Base-by-base conservation (phyloP, 2,329 filamentous ascomycete species). In the Tolypocladium inflatum region DNA sequence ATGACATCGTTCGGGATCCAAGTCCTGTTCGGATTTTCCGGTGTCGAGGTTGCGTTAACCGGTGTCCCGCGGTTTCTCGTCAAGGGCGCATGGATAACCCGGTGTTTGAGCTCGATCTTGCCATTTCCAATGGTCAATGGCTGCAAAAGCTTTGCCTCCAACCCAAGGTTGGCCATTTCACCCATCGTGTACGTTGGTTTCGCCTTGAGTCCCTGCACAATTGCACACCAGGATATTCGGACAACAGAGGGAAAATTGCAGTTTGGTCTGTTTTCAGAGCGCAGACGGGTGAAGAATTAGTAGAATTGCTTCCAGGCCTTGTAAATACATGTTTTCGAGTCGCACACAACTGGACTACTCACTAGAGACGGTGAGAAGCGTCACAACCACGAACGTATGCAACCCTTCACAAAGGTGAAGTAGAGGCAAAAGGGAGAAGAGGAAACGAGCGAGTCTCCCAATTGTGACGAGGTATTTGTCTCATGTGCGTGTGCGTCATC, bases 1-100 rank as follows among this genome's bases (percentile, higher is more conserved):
- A 78, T 64, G 4, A 71, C 51, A n/a, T 73, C 67, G 60, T 74
- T 71, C n/a, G 75, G 70, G 69, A 77, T 68, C 71, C 79, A 83
- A 62, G 76, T 69, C 43, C 79, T 74, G 65, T 76, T 80, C 51
- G 74, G 76, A 59, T 69, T 74, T 61, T 80, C 77, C 0, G 71
- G 64, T 0, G 74, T 78, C 37, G 74, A 77, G 9, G 69, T 64
- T 15, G 69, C 61, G 13, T 72, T 73, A 42, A 75, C 56, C 4
- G 80, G 78, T 7, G 74, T 76, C 21, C 78, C 78, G 33, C 81
- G 75, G 63, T 78, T 79, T 21, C 81, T 76, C 6, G 81, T 84
- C 57, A 84, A 84, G 66, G 82, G 78, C 1, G 80, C 77, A 62
- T 78, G 66, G 51, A 80, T 71, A 30, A 84, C 68, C 56, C 81